Conservation (phyloP, 768 basidiomycete genomes). For the Boletus pseudo-olivaceus region DNA sequence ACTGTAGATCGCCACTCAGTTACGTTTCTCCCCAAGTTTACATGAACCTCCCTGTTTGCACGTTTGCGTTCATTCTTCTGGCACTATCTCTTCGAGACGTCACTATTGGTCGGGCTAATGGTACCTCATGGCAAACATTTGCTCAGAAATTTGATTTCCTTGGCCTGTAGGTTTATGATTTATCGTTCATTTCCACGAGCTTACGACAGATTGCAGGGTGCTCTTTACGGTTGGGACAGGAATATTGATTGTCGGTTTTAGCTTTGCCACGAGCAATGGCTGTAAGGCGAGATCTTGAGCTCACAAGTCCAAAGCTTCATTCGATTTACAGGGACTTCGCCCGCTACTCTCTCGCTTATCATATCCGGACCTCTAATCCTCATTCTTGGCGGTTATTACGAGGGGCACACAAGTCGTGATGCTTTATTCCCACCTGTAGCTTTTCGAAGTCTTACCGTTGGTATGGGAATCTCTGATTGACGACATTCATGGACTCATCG, state of each 20-base stretch:
- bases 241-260: constrained; percentile 75
- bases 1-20: constrained; percentile 14
- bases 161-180: constrained; percentile 58
- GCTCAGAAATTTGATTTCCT: constrained; percentile 65
- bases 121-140: constrained; percentile 57
- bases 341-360: constrained; percentile 60
- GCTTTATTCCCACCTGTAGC: constrained; percentile 66
- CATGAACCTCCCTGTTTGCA: constrained; percentile 76
- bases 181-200: constrained; percentile 13
- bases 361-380: constrained; percentile 53
- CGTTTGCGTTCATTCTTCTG: constrained; percentile 56
- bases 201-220: constrained; percentile 41
- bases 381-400: constrained; percentile 60
- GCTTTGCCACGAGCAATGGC: constrained; percentile 62
- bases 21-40: constrained; percentile 50
- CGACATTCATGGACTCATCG: constrained; percentile 7
- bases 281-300: constrained; percentile 46
- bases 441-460: constrained; percentile 57
- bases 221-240: constrained; percentile 75
- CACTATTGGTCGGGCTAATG: constrained; percentile 40
- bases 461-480: constrained; percentile 37
- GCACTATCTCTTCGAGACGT: constrained; percentile 58
- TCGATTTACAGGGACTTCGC: constrained; percentile 51
- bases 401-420: constrained; percentile 62
- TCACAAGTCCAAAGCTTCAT: constrained; percentile 11